Percentiles rank a stretch among this genome's conserved stretches.
Conservation (phyloP, 176 grass and related monocot genomes). For the Musa itinerans region DNA sequence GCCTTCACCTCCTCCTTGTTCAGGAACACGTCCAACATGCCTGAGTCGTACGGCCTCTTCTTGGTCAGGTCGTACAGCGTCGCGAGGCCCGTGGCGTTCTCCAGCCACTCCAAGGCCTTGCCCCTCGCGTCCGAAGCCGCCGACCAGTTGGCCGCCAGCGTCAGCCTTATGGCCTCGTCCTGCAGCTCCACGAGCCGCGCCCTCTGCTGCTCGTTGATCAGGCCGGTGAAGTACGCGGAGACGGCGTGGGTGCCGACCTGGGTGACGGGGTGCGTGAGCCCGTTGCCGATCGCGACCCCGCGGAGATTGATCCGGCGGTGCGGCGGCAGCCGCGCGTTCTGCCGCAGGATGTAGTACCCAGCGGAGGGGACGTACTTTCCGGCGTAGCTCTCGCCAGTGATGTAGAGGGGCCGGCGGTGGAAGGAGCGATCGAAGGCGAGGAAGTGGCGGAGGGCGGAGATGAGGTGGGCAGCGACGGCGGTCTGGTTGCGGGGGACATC, state of each 20-base stretch:
- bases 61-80: conserved; percentile 42
- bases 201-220: conserved; percentile 46
- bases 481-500: conserved; percentile 50
- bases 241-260: conserved; percentile 56
- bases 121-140: conserved; percentile 29
- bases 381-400: conserved; percentile 68
- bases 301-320: conserved; percentile 27
- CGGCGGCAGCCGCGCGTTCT: conserved; percentile 17
- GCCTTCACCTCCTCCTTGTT: conserved; percentile 40
- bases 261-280: conserved; percentile 47
- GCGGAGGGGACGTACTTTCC: conserved; percentile 59
- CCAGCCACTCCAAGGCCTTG: conserved; percentile 20
- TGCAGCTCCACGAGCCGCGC: conserved; percentile 31
- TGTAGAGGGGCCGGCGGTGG: conserved; percentile 40
- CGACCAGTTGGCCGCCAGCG: conserved; percentile 18
- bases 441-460: conserved; percentile 41
- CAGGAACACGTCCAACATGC: conserved; percentile 26
- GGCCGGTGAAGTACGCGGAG: conserved; percentile 52
- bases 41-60: conserved; percentile 20
- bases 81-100: conserved; percentile 29
- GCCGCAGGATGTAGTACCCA: conserved; percentile 30
- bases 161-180: conserved; percentile 20
- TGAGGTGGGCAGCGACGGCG: conserved; percentile 38
- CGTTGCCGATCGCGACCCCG: conserved; percentile 58
- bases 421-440: conserved; percentile 33